Conservation (phyloP, 805 yeast genomes). For the Peterozyma xylosa region DNA sequence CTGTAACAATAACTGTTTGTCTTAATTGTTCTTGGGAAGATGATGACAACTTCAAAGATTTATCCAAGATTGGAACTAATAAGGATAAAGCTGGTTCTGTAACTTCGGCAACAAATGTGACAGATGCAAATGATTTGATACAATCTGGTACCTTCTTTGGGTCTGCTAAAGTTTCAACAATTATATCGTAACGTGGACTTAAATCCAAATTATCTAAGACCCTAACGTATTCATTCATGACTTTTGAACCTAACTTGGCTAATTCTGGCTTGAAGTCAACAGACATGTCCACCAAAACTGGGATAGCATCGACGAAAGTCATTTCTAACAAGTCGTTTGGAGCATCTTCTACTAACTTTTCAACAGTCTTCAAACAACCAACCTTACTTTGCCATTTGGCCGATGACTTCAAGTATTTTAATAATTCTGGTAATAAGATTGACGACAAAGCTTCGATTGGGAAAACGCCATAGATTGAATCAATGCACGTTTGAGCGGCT, state of each 20-base stretch:
- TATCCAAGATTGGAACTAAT: slow-evolving; percentile 85
- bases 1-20: slow-evolving; percentile 93
- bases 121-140: slow-evolving; percentile 82
- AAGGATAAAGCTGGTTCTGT: slow-evolving; percentile 91
- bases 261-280: slow-evolving; percentile 97
- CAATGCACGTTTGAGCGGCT: slow-evolving; percentile 76
- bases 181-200: slow-evolving; percentile 74
- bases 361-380: slow-evolving; percentile 69
- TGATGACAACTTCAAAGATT: slow-evolving; percentile 79
- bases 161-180: slow-evolving; percentile 83
- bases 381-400: slow-evolving; percentile 93
- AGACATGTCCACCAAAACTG: slow-evolving; percentile 79
- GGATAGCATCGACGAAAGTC: slow-evolving; percentile 71
- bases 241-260: slow-evolving; percentile 73
- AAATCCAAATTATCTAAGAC: slow-evolving; percentile 90
- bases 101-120: slow-evolving; percentile 96
- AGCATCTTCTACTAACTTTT: slow-evolving; percentile 66
- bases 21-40: slow-evolving; percentile 94
- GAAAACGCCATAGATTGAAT: slow-evolving; percentile 58
- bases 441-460: slow-evolving; percentile 75
- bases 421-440: slow-evolving; percentile 53
- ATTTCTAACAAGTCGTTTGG: slow-evolving; percentile 83
- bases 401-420: slow-evolving; percentile 62
- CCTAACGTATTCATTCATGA: slow-evolving; percentile 64
- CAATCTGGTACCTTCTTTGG: slow-evolving; percentile 86